These are phyloP conservation scores for Alliaria petiolata DNA, from an alignment of 345 rosid species.

Conservation along the genomic window DNA sequence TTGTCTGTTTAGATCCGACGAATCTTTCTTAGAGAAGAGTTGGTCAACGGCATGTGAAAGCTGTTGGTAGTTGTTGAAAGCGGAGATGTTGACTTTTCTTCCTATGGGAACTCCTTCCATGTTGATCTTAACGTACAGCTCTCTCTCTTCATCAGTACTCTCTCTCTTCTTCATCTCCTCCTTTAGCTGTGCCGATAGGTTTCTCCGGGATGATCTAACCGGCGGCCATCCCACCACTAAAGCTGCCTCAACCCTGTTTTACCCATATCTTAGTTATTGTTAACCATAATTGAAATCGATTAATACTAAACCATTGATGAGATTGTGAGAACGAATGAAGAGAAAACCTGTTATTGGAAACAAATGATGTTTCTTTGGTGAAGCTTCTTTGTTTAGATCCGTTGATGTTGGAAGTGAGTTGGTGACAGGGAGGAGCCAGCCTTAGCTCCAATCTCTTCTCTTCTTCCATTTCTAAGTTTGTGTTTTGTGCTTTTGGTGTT, in stretches of 20 bases:
- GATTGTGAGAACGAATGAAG: conserved; percentile 3
- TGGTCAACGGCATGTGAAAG: conserved; percentile 86
- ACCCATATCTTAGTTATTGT: neutral
- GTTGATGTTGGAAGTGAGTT: conserved; percentile 34
- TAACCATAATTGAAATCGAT: no score
- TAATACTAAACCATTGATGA: neutral
- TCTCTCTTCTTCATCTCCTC: conserved; percentile 25
- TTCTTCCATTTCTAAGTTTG: conserved; percentile 39
- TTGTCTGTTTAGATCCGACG: conserved; percentile 74
- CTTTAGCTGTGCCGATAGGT: conserved; percentile 46
- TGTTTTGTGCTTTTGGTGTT: conserved; percentile 17
- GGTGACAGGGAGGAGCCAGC: conserved; percentile 88
- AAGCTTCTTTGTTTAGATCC: conserved; percentile 26
- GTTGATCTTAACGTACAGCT: conserved; percentile 84
- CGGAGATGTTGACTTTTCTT: conserved; percentile 88
- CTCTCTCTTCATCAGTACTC: conserved; percentile 32
- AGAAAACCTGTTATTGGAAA: conserved; percentile 43
- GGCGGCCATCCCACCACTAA: conserved; percentile 99
- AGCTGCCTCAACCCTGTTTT: conserved; percentile 72
- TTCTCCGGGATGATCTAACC: conserved; percentile 78
- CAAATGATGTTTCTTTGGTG: conserved; percentile 33
- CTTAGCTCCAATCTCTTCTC: conserved; percentile 89
- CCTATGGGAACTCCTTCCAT: conserved; percentile 99
- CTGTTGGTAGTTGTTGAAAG: conserved; percentile 73
- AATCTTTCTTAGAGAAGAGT: conserved; percentile 71